These are phyloP conservation scores for Ichthyophonus hoferi DNA, from an alignment of 208 protist species.

Conservation along the genomic window DNA sequence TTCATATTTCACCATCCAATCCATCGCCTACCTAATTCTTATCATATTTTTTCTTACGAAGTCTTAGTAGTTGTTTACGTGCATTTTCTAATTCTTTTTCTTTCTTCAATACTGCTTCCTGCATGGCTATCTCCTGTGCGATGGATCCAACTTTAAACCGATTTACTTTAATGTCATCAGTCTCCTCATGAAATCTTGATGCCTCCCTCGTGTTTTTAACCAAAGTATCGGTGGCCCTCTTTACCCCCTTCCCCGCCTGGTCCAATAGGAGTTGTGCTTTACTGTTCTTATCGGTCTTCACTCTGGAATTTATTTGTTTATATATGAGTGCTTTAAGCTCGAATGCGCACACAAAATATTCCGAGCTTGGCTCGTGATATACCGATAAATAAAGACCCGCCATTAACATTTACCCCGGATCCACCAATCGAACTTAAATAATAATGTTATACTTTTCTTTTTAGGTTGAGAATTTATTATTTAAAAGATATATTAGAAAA, in stretches of 20 bases:
- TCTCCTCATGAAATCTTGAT: conserved; percentile 20
- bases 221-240: conserved; percentile 35
- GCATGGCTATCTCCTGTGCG: conserved; percentile 32
- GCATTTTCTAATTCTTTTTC: conserved; percentile 44
- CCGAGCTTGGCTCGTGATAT: too few species aligned
- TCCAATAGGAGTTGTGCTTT: conserved; percentile 19
- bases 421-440: too few species aligned
- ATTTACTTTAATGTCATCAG: conserved; percentile 18
- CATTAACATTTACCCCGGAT: too few species aligned
- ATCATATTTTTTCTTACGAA: conserved; percentile 31
- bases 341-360: too few species aligned
- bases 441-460: too few species aligned
- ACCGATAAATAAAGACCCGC: too few species aligned
- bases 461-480: too few species aligned
- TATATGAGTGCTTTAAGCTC: too few species aligned
- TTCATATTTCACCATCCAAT: too few species aligned
- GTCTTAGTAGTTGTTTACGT: background rate
- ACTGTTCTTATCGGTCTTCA: conserved; percentile 31
- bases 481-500: too few species aligned
- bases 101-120: conserved; percentile 33
- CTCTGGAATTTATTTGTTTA: too few species aligned
- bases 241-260: conserved; percentile 19
- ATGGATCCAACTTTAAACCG: conserved; percentile 28
- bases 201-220: conserved; percentile 27
- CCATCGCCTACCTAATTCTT: conserved; percentile 38